Evolutionary conservation across 495 filamentous ascomycete species (phyloP).

Genomic region (Trypethelium eluteriae): DNA sequence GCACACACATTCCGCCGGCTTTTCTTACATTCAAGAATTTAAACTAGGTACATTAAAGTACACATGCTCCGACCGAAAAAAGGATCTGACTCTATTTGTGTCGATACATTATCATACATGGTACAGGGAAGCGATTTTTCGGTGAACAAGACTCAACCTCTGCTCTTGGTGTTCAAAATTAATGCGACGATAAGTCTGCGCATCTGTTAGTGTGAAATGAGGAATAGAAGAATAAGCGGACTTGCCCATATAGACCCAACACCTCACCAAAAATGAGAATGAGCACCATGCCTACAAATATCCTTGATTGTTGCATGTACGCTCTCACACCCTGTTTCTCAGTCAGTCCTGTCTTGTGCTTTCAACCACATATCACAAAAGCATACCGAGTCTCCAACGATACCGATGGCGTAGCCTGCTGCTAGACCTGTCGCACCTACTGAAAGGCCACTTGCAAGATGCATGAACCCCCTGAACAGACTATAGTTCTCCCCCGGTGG

Average conservation of each 20-base stretch:
- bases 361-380: not conserved
- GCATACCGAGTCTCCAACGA: slow-evolving; percentile 80
- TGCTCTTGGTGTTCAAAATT: slow-evolving; percentile 37
- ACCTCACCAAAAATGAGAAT: slow-evolving; percentile 99
- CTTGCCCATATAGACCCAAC: slow-evolving; percentile 90
- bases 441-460: slow-evolving; percentile 81
- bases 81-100: not conserved
- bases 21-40: not conserved
- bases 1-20: not conserved
- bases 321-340: slow-evolving; percentile 64
- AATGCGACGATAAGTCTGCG: slow-evolving; percentile 38
- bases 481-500: slow-evolving; percentile 57
- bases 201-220: slow-evolving; percentile 10
- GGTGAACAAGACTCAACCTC: not conserved
- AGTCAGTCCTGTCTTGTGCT: not conserved
- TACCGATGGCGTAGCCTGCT: slow-evolving; percentile 94
- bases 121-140: not conserved
- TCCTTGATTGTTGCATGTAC: slow-evolving; percentile 89
- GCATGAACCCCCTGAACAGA: slow-evolving; percentile 87
- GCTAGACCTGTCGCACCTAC: slow-evolving; percentile 88
- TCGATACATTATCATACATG: slow-evolving; percentile 3
- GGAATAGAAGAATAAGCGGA: slow-evolving; percentile 17
- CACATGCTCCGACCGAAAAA: not conserved
- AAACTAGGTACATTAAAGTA: not conserved
- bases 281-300: slow-evolving; percentile 97